These are phyloP conservation scores for Flueggea neowawraea DNA, from an alignment of 441 rosid genomes.

Conservation along the genomic window DNA sequence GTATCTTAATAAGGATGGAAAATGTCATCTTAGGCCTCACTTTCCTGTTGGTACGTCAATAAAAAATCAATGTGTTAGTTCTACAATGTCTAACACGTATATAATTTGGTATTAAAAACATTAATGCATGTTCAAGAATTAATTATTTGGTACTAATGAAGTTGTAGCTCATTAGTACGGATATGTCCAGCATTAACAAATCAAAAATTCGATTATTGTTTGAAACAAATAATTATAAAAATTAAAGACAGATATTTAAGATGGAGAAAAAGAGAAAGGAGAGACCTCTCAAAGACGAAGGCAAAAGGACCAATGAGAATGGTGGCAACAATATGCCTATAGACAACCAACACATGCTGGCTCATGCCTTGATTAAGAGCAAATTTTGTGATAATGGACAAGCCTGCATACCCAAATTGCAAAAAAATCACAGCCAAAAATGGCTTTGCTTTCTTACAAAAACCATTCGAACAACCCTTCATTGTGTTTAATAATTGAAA, in stretches of 20 bases:
- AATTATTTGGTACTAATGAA: too few relatives aligned
- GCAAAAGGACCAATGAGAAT: conserved; percentile 79
- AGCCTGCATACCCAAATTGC: conserved; percentile 84
- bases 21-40: conserved; percentile 81
- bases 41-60: conserved; percentile 44
- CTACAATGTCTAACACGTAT: too few relatives aligned
- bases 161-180: too few relatives aligned
- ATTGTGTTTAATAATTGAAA: neutral
- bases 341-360: conserved; percentile 76
- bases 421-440: conserved; percentile 59
- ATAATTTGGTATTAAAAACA: too few relatives aligned
- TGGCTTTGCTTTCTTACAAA: conserved; percentile 40
- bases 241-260: neutral
- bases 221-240: neutral
- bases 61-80: neutral
- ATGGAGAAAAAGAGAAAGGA: neutral
- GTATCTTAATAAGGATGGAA: conserved; percentile 57
- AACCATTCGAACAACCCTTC: neutral
- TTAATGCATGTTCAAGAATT: too few relatives aligned
- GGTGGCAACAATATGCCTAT: conserved; percentile 84
- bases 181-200: too few relatives aligned
- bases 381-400: conserved; percentile 73
- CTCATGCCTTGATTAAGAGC: conserved; percentile 88
- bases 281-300: conserved; percentile 58
- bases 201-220: too few relatives aligned